These are phyloP conservation scores for Purpureocillium lavendulum DNA, from an alignment of 2,329 filamentous ascomycete species.

Conservation along the genomic window DNA sequence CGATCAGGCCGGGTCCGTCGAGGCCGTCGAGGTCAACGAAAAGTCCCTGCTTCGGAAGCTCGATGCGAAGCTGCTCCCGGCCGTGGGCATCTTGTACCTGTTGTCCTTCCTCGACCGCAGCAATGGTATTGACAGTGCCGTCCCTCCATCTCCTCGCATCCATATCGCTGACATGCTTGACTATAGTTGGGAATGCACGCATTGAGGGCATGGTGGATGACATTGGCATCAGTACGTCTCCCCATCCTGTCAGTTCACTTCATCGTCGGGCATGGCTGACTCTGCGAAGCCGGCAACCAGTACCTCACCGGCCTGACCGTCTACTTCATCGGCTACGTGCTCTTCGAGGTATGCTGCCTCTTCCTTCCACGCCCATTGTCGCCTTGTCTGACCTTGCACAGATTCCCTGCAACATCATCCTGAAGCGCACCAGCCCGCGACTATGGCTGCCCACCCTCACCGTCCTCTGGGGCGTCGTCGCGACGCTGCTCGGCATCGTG, in stretches of 20 bases:
- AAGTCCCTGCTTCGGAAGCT: conserved; percentile 49
- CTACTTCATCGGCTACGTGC: conserved; percentile 55
- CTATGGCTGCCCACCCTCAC: conserved; percentile 52
- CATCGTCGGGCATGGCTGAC: neutral
- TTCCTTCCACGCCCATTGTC: too few species aligned
- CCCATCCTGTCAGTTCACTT: conserved; percentile 14
- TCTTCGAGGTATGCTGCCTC: conserved; percentile 38
- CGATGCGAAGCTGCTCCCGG: conserved; percentile 42
- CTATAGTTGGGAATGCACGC: conserved; percentile 47
- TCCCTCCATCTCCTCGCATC: too few species aligned
- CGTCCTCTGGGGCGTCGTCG: conserved; percentile 45
- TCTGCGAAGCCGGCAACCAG: conserved; percentile 41
- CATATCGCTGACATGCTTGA: too few species aligned
- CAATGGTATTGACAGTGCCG: conserved; percentile 40
- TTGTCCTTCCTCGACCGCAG: conserved; percentile 49
- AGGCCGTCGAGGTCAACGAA: conserved; percentile 35
- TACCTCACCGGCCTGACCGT: conserved; percentile 59
- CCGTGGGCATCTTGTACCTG: conserved; percentile 46
- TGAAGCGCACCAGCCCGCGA: conserved; percentile 50
- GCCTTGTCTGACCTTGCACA: conserved; percentile 11
- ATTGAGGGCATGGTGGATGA: conserved; percentile 46
- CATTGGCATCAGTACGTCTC: conserved; percentile 39
- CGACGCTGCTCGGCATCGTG: conserved; percentile 40
- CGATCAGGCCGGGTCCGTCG: neutral
- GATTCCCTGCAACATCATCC: conserved; percentile 54